Conservation (phyloP, 2,329 filamentous ascomycete genomes). For the Phyllosticta paracitricarpa region DNA sequence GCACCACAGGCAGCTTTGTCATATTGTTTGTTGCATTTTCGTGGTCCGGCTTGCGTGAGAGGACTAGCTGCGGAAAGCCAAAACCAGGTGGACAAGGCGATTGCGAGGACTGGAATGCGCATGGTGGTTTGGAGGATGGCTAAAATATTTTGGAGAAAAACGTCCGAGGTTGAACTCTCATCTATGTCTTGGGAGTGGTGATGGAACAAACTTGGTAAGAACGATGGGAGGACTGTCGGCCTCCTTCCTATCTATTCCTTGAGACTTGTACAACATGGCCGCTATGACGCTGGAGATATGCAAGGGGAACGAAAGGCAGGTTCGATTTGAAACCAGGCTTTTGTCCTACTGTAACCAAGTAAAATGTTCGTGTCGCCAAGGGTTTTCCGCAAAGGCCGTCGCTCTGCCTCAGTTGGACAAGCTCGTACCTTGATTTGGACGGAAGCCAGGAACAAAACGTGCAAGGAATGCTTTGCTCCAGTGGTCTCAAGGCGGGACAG, state of each 20-base stretch:
- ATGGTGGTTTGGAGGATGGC: not conserved
- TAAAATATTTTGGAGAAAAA: not conserved
- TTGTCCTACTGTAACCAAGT: not conserved
- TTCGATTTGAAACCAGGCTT: not conserved
- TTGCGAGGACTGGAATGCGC: not conserved
- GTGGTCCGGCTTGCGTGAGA: not conserved
- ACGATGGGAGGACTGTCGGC: not conserved
- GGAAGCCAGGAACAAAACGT: no score
- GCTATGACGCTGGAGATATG: not conserved
- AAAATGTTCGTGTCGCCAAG: not conserved
- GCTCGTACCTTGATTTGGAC: no score
- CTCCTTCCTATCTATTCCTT: not conserved
- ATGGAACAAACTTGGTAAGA: not conserved
- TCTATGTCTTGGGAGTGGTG: not conserved
- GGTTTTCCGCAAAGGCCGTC: not conserved
- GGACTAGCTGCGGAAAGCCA: not conserved
- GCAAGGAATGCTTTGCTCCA: no score
- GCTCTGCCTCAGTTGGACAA: no score
- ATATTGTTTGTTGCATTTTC: conserved; percentile 1
- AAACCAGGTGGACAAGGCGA: not conserved
- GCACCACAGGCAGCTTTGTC: not conserved
- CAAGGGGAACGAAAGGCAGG: not conserved
- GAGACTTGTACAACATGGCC: not conserved
- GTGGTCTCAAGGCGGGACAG: no score
- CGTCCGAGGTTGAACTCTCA: not conserved